A percentile compares a stretch with the other conserved stretches of the same genome.
Evolutionary conservation across 176 grass and related monocot species (phyloP).

Genomic region (Lolium rigidum): DNA sequence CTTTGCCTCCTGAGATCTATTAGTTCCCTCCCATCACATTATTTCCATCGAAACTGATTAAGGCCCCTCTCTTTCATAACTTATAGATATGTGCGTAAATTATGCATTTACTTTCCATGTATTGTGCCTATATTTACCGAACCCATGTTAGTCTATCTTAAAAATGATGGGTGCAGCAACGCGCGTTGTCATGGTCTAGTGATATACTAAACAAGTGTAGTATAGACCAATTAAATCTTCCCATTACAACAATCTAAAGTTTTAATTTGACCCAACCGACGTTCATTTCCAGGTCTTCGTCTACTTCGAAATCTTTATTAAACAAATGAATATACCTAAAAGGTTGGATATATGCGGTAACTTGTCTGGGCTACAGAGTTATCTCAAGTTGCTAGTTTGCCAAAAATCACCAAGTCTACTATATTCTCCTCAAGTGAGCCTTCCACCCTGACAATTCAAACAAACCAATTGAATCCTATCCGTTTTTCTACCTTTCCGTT

Average conservation of each 20-base stretch:
- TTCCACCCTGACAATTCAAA: conserved; percentile 72
- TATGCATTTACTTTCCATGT: no score
- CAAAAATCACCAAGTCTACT: conserved; percentile 71
- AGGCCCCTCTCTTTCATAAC: no score
- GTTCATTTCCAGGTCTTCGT: background rate
- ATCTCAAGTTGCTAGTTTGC: conserved; percentile 56
- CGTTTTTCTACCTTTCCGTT: conserved; percentile 63
- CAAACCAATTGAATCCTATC: conserved; percentile 61
- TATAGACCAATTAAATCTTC: background rate
- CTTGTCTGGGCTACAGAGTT: background rate
- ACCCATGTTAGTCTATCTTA: no score
- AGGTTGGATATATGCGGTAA: background rate
- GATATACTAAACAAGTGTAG: background rate
- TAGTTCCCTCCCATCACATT: no score
- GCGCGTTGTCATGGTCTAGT: no score
- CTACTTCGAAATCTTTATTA: background rate
- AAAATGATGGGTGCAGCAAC: no score
- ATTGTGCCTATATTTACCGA: no score
- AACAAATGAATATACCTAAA: background rate
- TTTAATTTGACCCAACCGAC: background rate
- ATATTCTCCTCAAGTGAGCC: conserved; percentile 52
- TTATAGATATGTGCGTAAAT: no score
- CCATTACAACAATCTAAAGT: background rate
- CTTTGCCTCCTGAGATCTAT: no score
- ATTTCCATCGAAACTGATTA: no score